These are phyloP conservation scores for Drosera capensis DNA, from an alignment of 148 eudicot species.

Conservation along the genomic window DNA sequence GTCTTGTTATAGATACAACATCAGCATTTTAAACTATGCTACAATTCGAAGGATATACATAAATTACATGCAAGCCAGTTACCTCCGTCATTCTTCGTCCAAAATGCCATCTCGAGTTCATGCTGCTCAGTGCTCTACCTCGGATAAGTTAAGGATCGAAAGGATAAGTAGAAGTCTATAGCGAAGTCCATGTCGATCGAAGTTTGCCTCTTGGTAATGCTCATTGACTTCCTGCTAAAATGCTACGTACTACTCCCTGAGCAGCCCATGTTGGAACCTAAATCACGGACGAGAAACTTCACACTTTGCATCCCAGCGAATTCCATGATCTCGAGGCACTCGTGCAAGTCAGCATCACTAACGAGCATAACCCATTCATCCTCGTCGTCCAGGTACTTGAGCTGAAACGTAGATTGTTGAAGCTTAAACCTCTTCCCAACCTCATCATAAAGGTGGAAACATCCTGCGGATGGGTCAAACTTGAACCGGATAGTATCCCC, in stretches of 20 bases:
- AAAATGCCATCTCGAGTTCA: too few relatives aligned
- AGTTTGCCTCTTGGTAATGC: too few relatives aligned
- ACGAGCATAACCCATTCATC: constrained; percentile 88
- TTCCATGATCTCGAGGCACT: constrained; percentile 72
- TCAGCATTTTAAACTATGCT: too few relatives aligned
- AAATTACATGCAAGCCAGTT: too few relatives aligned
- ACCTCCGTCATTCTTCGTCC: too few relatives aligned
- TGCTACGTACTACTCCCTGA: constrained; percentile 58
- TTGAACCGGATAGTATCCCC: constrained; percentile 76
- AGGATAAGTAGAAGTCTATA: too few relatives aligned
- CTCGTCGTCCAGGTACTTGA: constrained; percentile 83
- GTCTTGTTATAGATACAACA: too few relatives aligned
- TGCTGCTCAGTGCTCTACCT: too few relatives aligned
- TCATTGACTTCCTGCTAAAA: constrained; percentile 25
- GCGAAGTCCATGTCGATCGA: too few relatives aligned
- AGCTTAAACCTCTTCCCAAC: constrained; percentile 62
- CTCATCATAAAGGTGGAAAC: constrained; percentile 52
- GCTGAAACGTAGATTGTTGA: constrained; percentile 50
- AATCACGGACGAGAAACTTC: constrained; percentile 63
- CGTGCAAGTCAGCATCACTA: constrained; percentile 63
- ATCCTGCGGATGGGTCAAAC: constrained; percentile 45
- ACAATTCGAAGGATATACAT: too few relatives aligned
- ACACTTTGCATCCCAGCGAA: constrained; percentile 41
- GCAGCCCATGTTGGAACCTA: constrained; percentile 39
- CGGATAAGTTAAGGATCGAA: too few relatives aligned